Evolutionary conservation across 2,329 filamentous ascomycete species (phyloP).

Genomic region (Pyricularia sp.): DNA sequence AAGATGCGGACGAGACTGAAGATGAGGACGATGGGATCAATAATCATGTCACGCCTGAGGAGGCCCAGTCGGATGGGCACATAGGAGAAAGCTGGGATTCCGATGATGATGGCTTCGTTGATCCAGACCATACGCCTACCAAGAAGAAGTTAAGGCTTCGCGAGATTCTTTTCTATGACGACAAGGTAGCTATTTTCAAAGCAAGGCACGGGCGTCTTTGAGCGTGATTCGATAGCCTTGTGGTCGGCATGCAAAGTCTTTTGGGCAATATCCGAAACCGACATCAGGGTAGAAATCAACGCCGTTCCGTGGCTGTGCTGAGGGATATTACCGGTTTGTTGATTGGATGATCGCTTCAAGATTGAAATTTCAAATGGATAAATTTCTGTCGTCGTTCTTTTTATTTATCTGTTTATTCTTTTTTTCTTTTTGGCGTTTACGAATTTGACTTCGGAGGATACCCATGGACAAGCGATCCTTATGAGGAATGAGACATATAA

Average conservation of each 20-base stretch:
- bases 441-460: background rate
- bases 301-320: background rate
- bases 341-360: background rate
- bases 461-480: background rate
- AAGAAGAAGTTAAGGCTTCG: constrained; percentile 50
- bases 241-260: background rate
- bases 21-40: constrained; percentile 23
- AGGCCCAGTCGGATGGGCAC: constrained; percentile 23
- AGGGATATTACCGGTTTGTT: background rate
- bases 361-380: background rate
- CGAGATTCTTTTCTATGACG: constrained; percentile 78
- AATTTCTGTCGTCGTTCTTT: background rate
- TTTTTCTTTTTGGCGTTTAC: background rate
- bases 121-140: constrained; percentile 25
- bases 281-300: background rate
- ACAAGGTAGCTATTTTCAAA: constrained; percentile 74
- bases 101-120: constrained; percentile 40
- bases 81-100: constrained; percentile 22
- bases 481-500: background rate
- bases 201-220: constrained; percentile 53
- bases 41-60: constrained; percentile 11
- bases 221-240: background rate
- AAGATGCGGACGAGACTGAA: constrained; percentile 35
- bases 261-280: background rate
- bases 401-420: background rate